These are phyloP conservation scores for Plasmodium falciparum DNA, from an alignment of 169 alveolate species.

Conservation along the genomic window DNA sequence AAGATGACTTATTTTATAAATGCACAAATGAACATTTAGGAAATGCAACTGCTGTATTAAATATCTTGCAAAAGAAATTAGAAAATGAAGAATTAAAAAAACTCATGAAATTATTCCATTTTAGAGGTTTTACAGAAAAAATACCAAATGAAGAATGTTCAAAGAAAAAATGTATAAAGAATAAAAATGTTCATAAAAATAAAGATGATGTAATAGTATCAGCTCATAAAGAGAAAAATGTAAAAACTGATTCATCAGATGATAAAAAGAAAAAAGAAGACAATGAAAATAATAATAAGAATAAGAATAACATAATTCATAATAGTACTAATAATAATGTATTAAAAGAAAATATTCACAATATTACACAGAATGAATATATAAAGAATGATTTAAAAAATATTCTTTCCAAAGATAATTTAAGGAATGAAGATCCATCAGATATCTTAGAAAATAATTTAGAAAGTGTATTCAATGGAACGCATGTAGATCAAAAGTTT, in stretches of 20 bases:
- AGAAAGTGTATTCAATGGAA: slow-evolving; percentile 7
- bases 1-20: slow-evolving; percentile 25
- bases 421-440: slow-evolving; percentile 2
- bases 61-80: slow-evolving; percentile 16
- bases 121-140: slow-evolving; percentile 11
- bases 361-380: neutral
- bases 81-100: slow-evolving; percentile 34
- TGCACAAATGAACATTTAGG: neutral
- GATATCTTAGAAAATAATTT: slow-evolving; percentile 25
- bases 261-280: neutral
- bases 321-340: no score
- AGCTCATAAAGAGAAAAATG: neutral
- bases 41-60: neutral
- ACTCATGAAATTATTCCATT: slow-evolving; percentile 15
- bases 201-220: neutral
- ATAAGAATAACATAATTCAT: no score
- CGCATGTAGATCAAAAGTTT: slow-evolving; percentile 29
- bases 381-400: neutral
- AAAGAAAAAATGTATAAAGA: neutral
- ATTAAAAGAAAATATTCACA: no score
- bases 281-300: no score
- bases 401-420: neutral
- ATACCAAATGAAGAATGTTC: neutral
- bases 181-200: neutral
- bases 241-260: neutral